Evolutionary conservation across 495 filamentous ascomycete genomes (phyloP), one percentile per base, ranked within the genome.

Genomic region (Penicillium steckii): DNA sequence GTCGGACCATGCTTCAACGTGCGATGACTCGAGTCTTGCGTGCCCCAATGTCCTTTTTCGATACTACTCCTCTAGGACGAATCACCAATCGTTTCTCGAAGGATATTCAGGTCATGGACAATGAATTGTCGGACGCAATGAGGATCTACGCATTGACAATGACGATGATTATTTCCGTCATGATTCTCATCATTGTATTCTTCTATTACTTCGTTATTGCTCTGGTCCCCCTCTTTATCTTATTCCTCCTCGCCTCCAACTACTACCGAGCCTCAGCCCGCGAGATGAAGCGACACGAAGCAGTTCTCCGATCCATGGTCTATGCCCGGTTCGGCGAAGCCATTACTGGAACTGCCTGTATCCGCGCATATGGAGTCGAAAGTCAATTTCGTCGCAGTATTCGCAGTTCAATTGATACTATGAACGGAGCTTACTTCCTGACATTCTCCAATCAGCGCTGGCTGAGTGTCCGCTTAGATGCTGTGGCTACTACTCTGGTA

Each of bases 71-170:
- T 1, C 74, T 97, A 1, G 94, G 94, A n/a, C 85, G 94, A 21
- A 96, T 98, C 64, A 94, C 91, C 8, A 98, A 97, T 64, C 88
- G 94, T 18, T 98, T 98, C 72, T 93, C 91, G 3, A 90, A 92
- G 60, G 94, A 98, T 67, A 86, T 97, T 40, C 88, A 95, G 60
- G 86, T 88, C 26, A 95, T 98, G 91, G 94, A 98, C 67, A 97
- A 96, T 66, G 91, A 82, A 37, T 76, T 97, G 8, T 86, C 87
- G 0, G 94, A 97, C 62, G 85, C 90, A 7, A 90, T 98, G 76
- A 82, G 94, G 52, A 95, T 96, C 82, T 98, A 94, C 71, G 84
- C 92, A 48, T 72, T 97, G 56, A 95, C 90, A 6, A 70, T 95
- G 55, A 83, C 83, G 3, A 89, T 87, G 78, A 86, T 89, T 51